A percentile compares a stretch with the other conserved stretches of the same genome.
Evolutionary conservation across 805 yeast genomes (phyloP).

Genomic region (Metschnikowia koreensis): DNA sequence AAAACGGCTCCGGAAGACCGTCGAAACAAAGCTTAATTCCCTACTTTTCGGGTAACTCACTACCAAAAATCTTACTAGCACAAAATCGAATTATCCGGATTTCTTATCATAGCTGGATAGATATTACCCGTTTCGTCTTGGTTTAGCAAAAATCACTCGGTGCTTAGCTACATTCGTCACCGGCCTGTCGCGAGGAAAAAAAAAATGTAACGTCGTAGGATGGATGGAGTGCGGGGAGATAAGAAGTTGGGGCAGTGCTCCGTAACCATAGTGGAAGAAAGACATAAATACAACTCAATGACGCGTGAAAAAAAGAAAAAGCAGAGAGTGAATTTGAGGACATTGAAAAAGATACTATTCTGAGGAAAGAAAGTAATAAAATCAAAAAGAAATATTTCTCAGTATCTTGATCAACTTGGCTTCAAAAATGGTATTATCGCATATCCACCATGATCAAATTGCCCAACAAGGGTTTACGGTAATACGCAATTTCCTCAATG

Average conservation of each 20-base stretch:
- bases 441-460: conserved; percentile 34
- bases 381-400: not conserved
- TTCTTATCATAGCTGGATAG: too few species aligned
- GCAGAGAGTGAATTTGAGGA: not conserved
- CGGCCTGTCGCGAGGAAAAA: not conserved
- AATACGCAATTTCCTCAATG: conserved; percentile 38
- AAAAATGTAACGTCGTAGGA: conserved; percentile 5
- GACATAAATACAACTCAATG: not conserved
- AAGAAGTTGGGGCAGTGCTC: not conserved
- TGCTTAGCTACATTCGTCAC: not conserved
- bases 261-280: not conserved
- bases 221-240: not conserved
- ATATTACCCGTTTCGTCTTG: too few species aligned
- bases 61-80: too few species aligned
- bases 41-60: too few species aligned
- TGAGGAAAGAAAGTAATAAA: too few species aligned
- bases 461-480: conserved; percentile 38
- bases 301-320: not conserved
- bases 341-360: too few species aligned
- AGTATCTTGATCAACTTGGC: not conserved
- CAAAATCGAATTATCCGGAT: too few species aligned
- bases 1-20: too few species aligned
- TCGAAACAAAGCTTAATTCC: too few species aligned
- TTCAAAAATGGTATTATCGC: not conserved
- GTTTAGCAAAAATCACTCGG: not conserved